Percentiles rank a stretch among this genome's conserved stretches.
Evolutionary conservation across 306 rosid genomes (phyloP).

Genomic region (Cucumis melo): DNA sequence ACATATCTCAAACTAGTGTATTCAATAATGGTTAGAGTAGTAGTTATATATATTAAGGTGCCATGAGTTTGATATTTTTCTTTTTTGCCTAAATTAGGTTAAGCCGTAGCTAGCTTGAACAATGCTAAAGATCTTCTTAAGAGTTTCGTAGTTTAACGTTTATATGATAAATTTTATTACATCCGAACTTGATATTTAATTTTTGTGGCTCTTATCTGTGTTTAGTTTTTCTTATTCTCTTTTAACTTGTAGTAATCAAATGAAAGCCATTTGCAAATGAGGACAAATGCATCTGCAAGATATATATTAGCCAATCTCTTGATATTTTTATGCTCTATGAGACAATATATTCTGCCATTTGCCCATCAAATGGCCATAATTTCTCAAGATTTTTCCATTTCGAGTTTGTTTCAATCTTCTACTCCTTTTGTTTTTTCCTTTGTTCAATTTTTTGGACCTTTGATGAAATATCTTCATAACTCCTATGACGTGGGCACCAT

Average conservation of each 20-base stretch:
- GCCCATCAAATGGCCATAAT: slow-evolving; percentile 1
- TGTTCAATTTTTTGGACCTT: neutral
- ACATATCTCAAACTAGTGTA: neutral
- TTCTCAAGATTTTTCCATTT: neutral
- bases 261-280: neutral
- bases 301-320: neutral
- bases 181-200: neutral
- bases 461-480: neutral
- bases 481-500: neutral
- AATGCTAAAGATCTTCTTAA: no score
- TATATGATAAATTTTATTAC: no score
- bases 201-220: neutral
- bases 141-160: no score
- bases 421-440: neutral
- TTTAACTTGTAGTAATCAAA: neutral
- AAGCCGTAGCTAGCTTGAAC: no score
- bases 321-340: neutral
- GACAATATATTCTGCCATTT: neutral
- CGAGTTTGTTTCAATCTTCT: neutral
- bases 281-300: neutral
- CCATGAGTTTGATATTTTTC: no score
- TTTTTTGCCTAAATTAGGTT: no score
- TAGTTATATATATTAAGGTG: no score
- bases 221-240: neutral
- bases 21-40: neutral